A percentile compares a stretch with the other conserved stretches of the same genome.
Conservation (phyloP, 805 yeast species). For the Starmerella ratchasimensis region DNA sequence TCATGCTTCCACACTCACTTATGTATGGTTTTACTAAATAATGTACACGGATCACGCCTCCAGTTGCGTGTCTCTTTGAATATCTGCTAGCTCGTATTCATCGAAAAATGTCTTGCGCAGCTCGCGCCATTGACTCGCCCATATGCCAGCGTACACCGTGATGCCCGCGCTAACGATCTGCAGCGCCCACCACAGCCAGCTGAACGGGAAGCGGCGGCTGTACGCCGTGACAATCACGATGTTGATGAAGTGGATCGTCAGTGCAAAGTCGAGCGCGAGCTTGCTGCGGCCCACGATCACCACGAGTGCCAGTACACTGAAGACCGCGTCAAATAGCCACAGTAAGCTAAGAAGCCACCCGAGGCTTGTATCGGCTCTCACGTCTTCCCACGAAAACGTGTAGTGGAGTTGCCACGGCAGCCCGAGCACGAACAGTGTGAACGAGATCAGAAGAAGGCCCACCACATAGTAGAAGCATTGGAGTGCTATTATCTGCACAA, state of each 20-base stretch:
- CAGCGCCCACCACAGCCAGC: constrained; percentile 71
- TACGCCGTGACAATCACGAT: constrained; percentile 53
- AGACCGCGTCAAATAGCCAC: constrained; percentile 73
- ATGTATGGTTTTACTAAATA: too few species aligned
- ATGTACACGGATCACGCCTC: too few species aligned
- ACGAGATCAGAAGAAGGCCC: constrained; percentile 51
- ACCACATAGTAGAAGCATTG: constrained; percentile 68
- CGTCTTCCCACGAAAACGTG: constrained; percentile 68
- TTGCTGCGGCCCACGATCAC: constrained; percentile 84
- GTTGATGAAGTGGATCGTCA: constrained; percentile 80
- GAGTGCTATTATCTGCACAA: constrained; percentile 59
- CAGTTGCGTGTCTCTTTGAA: constrained; percentile 12
- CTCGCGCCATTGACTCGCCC: constrained; percentile 86
- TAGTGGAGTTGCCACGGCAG: constrained; percentile 51
- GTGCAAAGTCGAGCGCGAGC: constrained; percentile 89
- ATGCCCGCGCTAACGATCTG: constrained; percentile 55
- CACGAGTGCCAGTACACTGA: constrained; percentile 74
- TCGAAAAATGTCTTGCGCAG: constrained; percentile 80
- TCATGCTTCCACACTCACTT: too few species aligned
- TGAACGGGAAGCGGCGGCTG: constrained; percentile 53
- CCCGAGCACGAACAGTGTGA: constrained; percentile 58
- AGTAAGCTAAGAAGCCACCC: constrained; percentile 61
- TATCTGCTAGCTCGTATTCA: constrained; percentile 31
- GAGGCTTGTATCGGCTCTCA: constrained; percentile 60
- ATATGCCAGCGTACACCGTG: constrained; percentile 71